Conservation (phyloP, 2,329 filamentous ascomycete genomes). For the Venturia oleaginea region DNA sequence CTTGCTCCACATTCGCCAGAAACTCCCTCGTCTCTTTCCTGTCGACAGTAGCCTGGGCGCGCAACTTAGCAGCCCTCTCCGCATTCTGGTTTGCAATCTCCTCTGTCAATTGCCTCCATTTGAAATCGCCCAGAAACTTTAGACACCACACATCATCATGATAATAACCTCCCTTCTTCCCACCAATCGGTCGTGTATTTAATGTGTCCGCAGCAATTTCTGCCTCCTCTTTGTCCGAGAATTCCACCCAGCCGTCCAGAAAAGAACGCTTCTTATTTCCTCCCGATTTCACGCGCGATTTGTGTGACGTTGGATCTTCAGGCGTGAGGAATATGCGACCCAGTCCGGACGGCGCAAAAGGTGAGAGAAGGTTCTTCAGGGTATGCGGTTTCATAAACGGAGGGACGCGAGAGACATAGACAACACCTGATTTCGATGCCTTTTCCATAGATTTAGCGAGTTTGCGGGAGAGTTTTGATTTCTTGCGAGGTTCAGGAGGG, state of each 20-base stretch:
- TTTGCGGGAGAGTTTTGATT: conserved; percentile 31
- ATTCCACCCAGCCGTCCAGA: conserved; percentile 82
- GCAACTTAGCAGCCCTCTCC: conserved; percentile 64
- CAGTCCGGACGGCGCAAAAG: conserved; percentile 56
- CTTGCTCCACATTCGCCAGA: conserved; percentile 67
- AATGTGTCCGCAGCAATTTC: conserved; percentile 67
- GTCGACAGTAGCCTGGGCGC: conserved; percentile 67
- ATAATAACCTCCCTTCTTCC: conserved; percentile 76
- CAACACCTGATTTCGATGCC: conserved; percentile 65
- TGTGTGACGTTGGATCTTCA: conserved; percentile 59
- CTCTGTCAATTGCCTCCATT: conserved; percentile 64
- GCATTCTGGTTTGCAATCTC: conserved; percentile 77
- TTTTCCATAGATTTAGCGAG: conserved; percentile 55
- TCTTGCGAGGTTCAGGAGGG: neutral
- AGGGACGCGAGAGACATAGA: conserved; percentile 76
- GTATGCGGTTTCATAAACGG: conserved; percentile 83
- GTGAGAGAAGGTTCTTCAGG: conserved; percentile 63
- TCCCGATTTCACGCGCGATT: conserved; percentile 58
- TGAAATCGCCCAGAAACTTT: conserved; percentile 73
- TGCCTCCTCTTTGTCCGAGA: conserved; percentile 64
- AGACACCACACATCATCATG: conserved; percentile 82
- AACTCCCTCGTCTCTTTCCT: conserved; percentile 76
- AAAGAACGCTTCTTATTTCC: conserved; percentile 79
- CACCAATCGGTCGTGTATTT: conserved; percentile 70
- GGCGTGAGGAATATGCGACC: conserved; percentile 73